Conservation (phyloP, 164 flowering plant genomes). For the Taxillus chinensis region DNA sequence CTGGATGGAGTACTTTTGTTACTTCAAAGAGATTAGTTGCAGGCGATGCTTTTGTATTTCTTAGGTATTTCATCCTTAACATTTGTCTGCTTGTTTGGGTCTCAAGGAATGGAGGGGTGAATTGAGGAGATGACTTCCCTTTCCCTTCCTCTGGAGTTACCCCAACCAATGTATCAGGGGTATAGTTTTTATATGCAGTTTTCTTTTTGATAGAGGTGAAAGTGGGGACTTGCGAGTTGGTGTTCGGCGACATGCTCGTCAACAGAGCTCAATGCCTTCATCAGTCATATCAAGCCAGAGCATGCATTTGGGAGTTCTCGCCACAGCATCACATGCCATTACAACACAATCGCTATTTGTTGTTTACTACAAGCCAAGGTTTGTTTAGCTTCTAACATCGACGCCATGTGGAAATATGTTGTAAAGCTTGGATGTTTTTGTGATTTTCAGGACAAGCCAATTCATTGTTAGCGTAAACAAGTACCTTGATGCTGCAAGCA, state of each 20-base stretch:
- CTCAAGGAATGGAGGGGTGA: too few relatives aligned
- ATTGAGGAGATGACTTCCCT: too few relatives aligned
- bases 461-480: conserved; percentile 51
- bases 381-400: conserved; percentile 8
- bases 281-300: conserved; percentile 70
- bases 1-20: conserved; percentile 73
- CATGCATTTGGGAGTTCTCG: conserved; percentile 75
- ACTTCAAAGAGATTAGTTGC: conserved; percentile 59
- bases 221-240: conserved; percentile 60
- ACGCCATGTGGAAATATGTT: background rate
- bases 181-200: background rate
- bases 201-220: conserved; percentile 25
- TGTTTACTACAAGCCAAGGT: conserved; percentile 65
- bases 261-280: conserved; percentile 47
- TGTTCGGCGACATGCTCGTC: conserved; percentile 47
- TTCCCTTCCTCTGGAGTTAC: too few relatives aligned
- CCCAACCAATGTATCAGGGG: background rate
- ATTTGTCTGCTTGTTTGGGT: background rate
- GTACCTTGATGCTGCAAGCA: conserved; percentile 37
- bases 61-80: conserved; percentile 27
- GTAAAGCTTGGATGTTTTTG: background rate
- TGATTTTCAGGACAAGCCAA: conserved; percentile 44
- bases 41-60: conserved; percentile 60
- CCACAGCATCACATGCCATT: conserved; percentile 64
- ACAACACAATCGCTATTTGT: conserved; percentile 39